These are phyloP conservation scores for Dothiorella sarmentorum DNA, from an alignment of 2,329 filamentous ascomycete genomes.

Conservation along the genomic window DNA sequence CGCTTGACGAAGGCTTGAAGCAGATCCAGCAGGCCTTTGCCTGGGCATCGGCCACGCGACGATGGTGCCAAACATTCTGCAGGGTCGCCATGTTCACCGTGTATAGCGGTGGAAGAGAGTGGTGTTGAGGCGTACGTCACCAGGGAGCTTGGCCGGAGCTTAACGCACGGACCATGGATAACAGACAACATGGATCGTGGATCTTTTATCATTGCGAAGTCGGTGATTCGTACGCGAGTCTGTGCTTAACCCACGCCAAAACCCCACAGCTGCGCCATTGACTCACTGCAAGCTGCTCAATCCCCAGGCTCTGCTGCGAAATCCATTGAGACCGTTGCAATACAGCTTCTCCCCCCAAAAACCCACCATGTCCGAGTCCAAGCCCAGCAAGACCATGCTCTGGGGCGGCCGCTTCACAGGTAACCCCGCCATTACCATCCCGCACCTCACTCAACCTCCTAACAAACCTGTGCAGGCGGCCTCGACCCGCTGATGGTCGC, in stretches of 20 bases:
- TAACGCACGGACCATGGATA: no score
- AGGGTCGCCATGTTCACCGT: conserved; percentile 35
- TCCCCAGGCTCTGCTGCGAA: not conserved
- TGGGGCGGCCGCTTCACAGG: conserved; percentile 62
- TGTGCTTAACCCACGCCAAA: not conserved
- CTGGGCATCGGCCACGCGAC: conserved; percentile 79
- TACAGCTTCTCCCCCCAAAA: not conserved
- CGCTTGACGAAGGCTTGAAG: conserved; percentile 81
- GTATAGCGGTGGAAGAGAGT: not conserved
- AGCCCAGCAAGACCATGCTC: conserved; percentile 49
- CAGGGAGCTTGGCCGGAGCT: not conserved
- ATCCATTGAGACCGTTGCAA: not conserved
- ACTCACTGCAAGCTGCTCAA: not conserved
- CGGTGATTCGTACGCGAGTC: conserved; percentile 11
- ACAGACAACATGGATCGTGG: not conserved
- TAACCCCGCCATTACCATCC: conserved; percentile 25
- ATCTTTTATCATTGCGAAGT: not conserved
- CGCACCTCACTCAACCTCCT: not conserved
- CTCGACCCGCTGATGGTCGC: conserved; percentile 82
- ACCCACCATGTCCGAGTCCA: conserved; percentile 13
- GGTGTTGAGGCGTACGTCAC: not conserved
- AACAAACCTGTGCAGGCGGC: conserved; percentile 53
- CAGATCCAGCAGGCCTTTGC: conserved; percentile 87
- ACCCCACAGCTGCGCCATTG: not conserved
- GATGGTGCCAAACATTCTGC: conserved; percentile 78